Evolutionary conservation across 2,329 filamentous ascomycete genomes (phyloP).

Genomic region (Sporothrix phasma): DNA sequence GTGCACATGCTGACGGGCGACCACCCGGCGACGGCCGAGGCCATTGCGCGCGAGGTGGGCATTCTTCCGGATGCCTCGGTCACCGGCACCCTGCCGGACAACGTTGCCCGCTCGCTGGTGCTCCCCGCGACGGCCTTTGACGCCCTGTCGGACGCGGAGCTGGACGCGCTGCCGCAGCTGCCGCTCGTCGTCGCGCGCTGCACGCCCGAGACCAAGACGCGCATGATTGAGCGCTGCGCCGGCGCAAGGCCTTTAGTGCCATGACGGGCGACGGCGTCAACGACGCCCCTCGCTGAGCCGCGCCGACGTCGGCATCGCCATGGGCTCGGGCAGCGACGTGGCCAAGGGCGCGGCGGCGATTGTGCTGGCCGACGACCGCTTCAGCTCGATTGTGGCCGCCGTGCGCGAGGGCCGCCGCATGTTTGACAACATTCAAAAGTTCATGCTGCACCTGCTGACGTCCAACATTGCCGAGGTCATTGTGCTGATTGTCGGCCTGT

Average conservation of each 20-base stretch:
- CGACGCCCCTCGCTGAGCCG: conserved; percentile 71
- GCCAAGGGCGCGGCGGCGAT: conserved; percentile 76
- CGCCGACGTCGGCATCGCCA: conserved; percentile 79
- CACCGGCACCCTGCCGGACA: conserved; percentile 50
- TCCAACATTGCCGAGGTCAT: conserved; percentile 80
- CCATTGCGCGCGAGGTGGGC: conserved; percentile 69
- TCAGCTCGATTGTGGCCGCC: conserved; percentile 73
- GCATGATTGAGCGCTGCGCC: conserved; percentile 85
- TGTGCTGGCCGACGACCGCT: conserved; percentile 80
- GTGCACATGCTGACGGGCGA: conserved; percentile 83
- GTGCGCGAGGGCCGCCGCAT: conserved; percentile 76
- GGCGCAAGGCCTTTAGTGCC: conserved; percentile 64
- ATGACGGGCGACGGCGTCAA: conserved; percentile 90
- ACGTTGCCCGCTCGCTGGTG: conserved; percentile 42
- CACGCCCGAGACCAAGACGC: conserved; percentile 75
- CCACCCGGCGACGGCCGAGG: conserved; percentile 66
- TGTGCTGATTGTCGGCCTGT: conserved; percentile 69
- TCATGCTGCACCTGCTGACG: conserved; percentile 67
- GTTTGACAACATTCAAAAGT: conserved; percentile 86
- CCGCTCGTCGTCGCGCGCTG: conserved; percentile 78
- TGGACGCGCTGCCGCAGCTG: conserved; percentile 64
- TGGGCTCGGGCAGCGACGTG: conserved; percentile 81
- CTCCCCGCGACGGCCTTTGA: conserved; percentile 73
- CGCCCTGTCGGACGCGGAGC: conserved; percentile 61
- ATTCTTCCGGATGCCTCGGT: conserved; percentile 58